phyloP scores from a whole-genome alignment of 805 yeast species.

The Scheffersomyces stipitis region DNA sequence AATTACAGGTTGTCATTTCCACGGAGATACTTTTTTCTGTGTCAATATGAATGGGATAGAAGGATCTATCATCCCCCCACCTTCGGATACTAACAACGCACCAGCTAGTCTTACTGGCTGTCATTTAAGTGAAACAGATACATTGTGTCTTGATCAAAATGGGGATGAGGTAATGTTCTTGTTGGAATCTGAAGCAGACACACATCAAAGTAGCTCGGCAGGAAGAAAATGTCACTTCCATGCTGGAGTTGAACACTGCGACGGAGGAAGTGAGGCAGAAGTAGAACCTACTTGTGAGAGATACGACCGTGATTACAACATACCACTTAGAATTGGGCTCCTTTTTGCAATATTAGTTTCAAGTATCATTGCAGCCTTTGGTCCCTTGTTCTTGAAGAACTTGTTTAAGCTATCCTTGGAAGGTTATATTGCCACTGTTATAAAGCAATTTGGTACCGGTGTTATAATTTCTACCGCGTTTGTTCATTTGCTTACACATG shows the following conservation, averaged over 20 bases:
- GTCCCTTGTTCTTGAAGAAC: slow-evolving; percentile 27
- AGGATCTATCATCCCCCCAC: slow-evolving; percentile 21
- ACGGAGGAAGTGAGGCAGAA: slow-evolving; percentile 4
- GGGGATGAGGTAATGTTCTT: slow-evolving; percentile 18
- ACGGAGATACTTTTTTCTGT: slow-evolving; percentile 17
- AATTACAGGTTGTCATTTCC: slow-evolving; percentile 22
- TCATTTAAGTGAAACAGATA: slow-evolving; percentile 15
- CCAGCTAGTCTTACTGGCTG: slow-evolving; percentile 16
- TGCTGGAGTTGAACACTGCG: slow-evolving; percentile 35
- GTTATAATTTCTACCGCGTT: slow-evolving; percentile 32
- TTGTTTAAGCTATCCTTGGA: slow-evolving; percentile 6
- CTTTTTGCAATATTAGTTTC: slow-evolving; percentile 35
- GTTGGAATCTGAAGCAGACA: neutral
- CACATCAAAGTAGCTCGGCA: neutral
- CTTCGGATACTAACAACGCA: slow-evolving; percentile 6
- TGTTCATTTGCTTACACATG: slow-evolving; percentile 31
- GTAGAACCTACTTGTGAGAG: too few species aligned
- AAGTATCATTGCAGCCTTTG: slow-evolving; percentile 31
- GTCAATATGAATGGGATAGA: slow-evolving; percentile 19
- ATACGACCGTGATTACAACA: slow-evolving; percentile 26
- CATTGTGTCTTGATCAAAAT: slow-evolving; percentile 15
- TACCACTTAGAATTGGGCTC: slow-evolving; percentile 28
- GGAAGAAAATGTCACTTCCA: slow-evolving; percentile 26
- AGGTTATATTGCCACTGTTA: slow-evolving; percentile 1
- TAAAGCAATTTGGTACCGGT: slow-evolving; percentile 28